Evolutionary conservation across 1,139 yeast species (phyloP).

Genomic region (Tardiomyces digboiensis): DNA sequence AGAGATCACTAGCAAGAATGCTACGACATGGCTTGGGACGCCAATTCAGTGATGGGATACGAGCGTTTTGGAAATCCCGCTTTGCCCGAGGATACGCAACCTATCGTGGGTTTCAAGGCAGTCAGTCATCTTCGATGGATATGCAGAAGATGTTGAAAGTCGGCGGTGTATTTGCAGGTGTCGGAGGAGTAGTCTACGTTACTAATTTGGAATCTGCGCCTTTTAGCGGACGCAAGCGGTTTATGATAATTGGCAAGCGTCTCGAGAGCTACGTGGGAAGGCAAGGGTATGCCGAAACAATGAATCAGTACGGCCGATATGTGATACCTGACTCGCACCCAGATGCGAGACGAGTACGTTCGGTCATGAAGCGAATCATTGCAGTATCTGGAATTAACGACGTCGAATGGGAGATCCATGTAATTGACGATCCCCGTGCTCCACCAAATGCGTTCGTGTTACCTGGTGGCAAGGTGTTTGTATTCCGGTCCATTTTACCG

Average conservation of each 20-base stretch:
- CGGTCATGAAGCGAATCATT: slow-evolving; percentile 55
- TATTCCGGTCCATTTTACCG: slow-evolving; percentile 69
- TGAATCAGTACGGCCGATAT: slow-evolving; percentile 27
- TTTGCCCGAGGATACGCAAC: not conserved
- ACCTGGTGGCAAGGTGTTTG: slow-evolving; percentile 94
- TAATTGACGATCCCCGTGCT: slow-evolving; percentile 54
- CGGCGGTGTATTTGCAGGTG: slow-evolving; percentile 8
- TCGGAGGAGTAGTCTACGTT: slow-evolving; percentile 39
- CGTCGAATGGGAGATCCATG: slow-evolving; percentile 73
- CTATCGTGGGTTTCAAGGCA: not conserved
- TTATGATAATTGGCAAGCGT: slow-evolving; percentile 64
- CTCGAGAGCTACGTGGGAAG: slow-evolving; percentile 63
- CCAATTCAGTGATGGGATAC: too few species aligned
- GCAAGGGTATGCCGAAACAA: slow-evolving; percentile 51
- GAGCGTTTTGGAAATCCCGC: not conserved
- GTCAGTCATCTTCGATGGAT: not conserved
- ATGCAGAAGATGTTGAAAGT: not conserved
- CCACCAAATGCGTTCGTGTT: slow-evolving; percentile 96
- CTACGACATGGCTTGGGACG: not conserved
- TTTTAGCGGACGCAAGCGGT: slow-evolving; percentile 60
- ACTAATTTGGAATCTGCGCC: slow-evolving; percentile 77
- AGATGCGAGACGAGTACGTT: slow-evolving; percentile 41
- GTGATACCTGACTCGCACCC: slow-evolving; percentile 33
- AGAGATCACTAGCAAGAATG: not conserved
- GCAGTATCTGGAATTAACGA: slow-evolving; percentile 26